Evolutionary conservation across 306 rosid species (phyloP), one percentile per base, ranked within the genome.

Genomic region (Cicer bijugum): DNA sequence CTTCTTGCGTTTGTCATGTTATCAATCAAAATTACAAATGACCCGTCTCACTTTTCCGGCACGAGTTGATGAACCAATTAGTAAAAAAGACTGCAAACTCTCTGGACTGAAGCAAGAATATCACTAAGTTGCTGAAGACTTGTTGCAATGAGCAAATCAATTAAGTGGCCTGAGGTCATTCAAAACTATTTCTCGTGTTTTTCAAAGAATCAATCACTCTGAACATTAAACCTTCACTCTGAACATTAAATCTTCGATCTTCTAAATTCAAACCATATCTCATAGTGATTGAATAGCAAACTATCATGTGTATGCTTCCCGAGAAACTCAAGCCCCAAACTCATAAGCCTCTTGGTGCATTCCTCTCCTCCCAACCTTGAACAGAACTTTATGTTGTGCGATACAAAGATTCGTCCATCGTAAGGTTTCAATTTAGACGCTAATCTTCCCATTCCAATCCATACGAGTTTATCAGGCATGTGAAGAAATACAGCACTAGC

Each of bases 401-500:
- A 90, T 40, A 90, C 97, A 52, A 82, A 93, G 51, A 93, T 93
- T 44, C 97, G 82, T 37, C 98, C 97, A 23, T 89, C 88, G 17
- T 65, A 78, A 39, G 90, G 92, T 80, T 88, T 89, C 85, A 89
- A 64, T 72, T 83, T 90, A 19, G 78, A 68, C 20, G 92, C 82
- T 76, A 93, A 85, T 80, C 89, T 87, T 85, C 90, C 93, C 38
- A 90, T 58, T 70, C 97, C 97, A 58, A 42, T 52, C 98, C 98
- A 90, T 19, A 90, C 98, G 39, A 93, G 98, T 78, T 86, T 86
- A 81, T 78, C 97, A 58, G 97, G 97, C 89, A 93, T 89, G 44
- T 93, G 98, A 81, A 93, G 97, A 75, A 93, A 93, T 64, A 93
- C 98, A 37, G 97, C 98, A 78, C 98, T 90, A 6, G 98, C 97